Evolutionary conservation across 2,329 filamentous ascomycete species (phyloP).

Genomic region (Calonectria crousiana): DNA sequence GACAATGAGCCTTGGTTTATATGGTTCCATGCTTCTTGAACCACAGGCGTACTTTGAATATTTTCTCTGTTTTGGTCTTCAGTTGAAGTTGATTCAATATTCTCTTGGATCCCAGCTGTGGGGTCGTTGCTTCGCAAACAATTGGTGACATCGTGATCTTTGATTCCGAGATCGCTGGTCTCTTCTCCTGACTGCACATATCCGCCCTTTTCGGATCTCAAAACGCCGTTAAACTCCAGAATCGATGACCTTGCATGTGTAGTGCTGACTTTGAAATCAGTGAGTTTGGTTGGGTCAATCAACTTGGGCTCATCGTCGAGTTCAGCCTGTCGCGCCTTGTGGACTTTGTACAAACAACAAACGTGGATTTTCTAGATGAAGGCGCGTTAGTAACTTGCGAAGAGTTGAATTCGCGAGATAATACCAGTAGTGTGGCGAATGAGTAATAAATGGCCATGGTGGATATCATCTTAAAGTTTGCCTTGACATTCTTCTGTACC

Average conservation of each 20-base stretch:
- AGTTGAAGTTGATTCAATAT: not conserved
- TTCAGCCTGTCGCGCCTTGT: not conserved
- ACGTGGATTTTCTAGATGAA: constrained; percentile 20
- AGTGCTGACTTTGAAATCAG: not conserved
- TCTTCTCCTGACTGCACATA: constrained; percentile 23
- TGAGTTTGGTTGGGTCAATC: constrained; percentile 1
- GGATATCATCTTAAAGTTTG: constrained; percentile 33
- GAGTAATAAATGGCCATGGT: constrained; percentile 19
- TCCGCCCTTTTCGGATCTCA: constrained; percentile 3
- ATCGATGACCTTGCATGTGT: constrained; percentile 18
- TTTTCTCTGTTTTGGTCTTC: not conserved
- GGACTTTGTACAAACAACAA: constrained; percentile 13
- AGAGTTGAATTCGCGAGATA: not conserved
- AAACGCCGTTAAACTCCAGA: constrained; percentile 22
- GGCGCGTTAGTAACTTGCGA: not conserved
- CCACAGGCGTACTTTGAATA: not conserved
- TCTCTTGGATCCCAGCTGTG: not conserved
- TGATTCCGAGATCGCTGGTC: constrained; percentile 11
- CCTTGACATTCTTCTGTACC: constrained; percentile 24
- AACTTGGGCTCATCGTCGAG: constrained; percentile 19
- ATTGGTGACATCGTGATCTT: not conserved
- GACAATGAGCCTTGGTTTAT: not conserved
- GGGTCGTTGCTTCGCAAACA: not conserved
- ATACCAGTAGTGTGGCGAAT: constrained; percentile 19
- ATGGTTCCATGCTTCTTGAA: not conserved